Conservation (phyloP, 495 filamentous ascomycete genomes). For the Tuber brumale region DNA sequence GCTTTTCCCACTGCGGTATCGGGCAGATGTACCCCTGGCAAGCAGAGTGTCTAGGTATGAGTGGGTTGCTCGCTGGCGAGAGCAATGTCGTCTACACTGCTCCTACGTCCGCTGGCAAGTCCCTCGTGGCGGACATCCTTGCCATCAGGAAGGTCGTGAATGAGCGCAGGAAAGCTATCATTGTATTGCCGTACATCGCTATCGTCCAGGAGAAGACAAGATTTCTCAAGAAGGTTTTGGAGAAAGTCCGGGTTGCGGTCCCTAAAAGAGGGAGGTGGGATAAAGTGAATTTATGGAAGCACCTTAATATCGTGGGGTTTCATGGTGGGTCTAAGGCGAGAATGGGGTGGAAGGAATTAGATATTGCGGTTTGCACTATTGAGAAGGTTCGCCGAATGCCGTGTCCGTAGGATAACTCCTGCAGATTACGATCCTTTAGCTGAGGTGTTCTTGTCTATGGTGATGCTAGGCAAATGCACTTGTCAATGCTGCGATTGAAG, state of each 20-base stretch:
- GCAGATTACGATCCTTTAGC: conserved; percentile 4
- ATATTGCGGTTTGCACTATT: conserved; percentile 75
- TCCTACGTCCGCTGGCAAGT: conserved; percentile 79
- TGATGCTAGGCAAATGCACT: conserved; percentile 63
- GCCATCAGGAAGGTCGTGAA: conserved; percentile 67
- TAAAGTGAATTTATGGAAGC: conserved; percentile 46
- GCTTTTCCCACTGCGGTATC: conserved; percentile 60
- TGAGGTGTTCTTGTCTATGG: conserved; percentile 26
- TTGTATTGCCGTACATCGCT: conserved; percentile 77
- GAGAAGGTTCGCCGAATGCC: conserved; percentile 58
- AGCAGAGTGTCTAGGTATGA: conserved; percentile 65
- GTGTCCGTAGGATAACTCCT: background rate
- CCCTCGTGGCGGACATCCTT: conserved; percentile 54
- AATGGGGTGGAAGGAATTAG: conserved; percentile 64
- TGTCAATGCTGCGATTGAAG: conserved; percentile 67
- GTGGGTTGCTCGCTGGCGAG: conserved; percentile 59
- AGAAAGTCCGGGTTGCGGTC: conserved; percentile 52
- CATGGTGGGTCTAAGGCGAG: conserved; percentile 66
- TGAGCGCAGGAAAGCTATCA: conserved; percentile 60
- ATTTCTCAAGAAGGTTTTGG: conserved; percentile 65
- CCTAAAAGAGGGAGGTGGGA: conserved; percentile 40
- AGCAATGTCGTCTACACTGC: conserved; percentile 74
- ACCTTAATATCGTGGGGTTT: conserved; percentile 62
- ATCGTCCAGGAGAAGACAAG: conserved; percentile 77
- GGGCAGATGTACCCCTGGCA: conserved; percentile 74